A percentile compares a stretch with the other conserved stretches of the same genome.
Conservation (phyloP, 768 basidiomycete genomes). For the Lepiota brunneoincarnata region DNA sequence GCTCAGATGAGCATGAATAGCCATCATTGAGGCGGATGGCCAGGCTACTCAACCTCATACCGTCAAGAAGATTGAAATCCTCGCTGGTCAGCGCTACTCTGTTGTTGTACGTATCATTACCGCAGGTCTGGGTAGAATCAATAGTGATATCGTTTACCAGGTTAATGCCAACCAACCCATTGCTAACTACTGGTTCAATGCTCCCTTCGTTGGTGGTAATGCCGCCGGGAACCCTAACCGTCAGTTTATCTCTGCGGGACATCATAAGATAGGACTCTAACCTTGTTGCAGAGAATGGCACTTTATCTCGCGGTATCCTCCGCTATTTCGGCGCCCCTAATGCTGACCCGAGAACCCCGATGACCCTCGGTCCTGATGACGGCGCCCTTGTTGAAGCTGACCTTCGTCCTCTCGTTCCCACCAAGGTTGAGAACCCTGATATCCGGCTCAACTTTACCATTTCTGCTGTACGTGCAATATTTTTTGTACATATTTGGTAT, state of each 20-base stretch:
- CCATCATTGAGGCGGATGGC: conserved; percentile 41
- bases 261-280: no score
- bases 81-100: conserved; percentile 51
- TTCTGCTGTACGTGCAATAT: conserved; percentile 16
- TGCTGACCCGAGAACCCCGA: conserved; percentile 30
- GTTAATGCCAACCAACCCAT: conserved; percentile 40
- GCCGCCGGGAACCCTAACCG: conserved; percentile 29
- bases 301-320: conserved; percentile 30
- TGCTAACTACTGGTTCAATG: conserved; percentile 47
- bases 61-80: conserved; percentile 40
- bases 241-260: conserved; percentile 14
- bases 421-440: conserved; percentile 15
- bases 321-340: conserved; percentile 35
- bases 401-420: conserved; percentile 30
- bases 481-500: conserved; percentile 11
- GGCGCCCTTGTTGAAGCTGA: conserved; percentile 32
- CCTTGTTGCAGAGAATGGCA: conserved; percentile 8
- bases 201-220: conserved; percentile 29
- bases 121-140: background rate
- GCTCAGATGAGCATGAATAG: background rate
- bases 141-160: conserved; percentile 8
- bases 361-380: conserved; percentile 14
- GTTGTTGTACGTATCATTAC: conserved; percentile 20
- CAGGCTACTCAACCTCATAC: conserved; percentile 24
- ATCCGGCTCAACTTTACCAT: conserved; percentile 30